phyloP scores from a whole-genome alignment of 2,329 filamentous ascomycete species.

The Verticillium isaacii region DNA sequence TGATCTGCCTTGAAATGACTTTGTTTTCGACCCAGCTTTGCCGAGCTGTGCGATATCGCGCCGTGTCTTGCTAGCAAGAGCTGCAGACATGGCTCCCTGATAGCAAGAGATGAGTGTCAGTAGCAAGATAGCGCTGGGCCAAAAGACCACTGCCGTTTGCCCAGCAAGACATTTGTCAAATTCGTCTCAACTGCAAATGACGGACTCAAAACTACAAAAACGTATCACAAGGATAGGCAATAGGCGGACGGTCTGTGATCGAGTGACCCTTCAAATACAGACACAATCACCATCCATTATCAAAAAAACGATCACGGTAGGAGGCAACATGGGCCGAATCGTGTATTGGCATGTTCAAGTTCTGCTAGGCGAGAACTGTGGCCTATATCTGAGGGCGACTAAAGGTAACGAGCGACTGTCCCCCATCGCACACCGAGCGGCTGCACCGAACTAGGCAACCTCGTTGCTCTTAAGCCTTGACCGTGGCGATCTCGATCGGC shows the following conservation, averaged over 20 bases:
- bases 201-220: too few relatives aligned
- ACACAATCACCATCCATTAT: background rate
- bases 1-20: background rate
- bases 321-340: background rate
- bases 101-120: too few relatives aligned
- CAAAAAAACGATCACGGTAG: background rate
- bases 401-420: background rate
- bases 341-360: background rate
- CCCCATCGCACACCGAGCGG: background rate
- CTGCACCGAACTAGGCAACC: background rate
- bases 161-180: too few relatives aligned
- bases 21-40: background rate
- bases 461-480: background rate
- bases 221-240: too few relatives aligned
- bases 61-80: background rate
- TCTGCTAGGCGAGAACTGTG: background rate
- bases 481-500: conserved; percentile 8
- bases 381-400: background rate
- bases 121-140: too few relatives aligned
- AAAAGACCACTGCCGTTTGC: too few relatives aligned
- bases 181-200: too few relatives aligned
- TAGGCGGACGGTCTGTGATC: too few relatives aligned
- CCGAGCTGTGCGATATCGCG: too few relatives aligned
- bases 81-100: too few relatives aligned
- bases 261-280: too few relatives aligned